Percentiles rank a stretch among this genome's conserved stretches.
These are phyloP conservation scores for Alectoria sarmentosa DNA, from an alignment of 495 filamentous ascomycete genomes.

Conservation along the genomic window DNA sequence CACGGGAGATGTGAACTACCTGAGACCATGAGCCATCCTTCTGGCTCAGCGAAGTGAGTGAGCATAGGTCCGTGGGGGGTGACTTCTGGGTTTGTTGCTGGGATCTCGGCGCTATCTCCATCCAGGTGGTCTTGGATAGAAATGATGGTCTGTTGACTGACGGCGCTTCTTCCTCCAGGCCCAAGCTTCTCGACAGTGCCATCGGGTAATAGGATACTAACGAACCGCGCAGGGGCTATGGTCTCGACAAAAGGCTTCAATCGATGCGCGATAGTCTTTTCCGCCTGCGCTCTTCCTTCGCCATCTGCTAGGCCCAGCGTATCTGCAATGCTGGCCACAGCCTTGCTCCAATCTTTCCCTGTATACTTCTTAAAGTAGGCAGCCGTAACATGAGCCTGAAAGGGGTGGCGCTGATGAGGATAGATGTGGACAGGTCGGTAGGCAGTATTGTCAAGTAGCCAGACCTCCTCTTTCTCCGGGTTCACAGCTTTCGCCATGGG, in stretches of 20 bases:
- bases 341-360: constrained; percentile 54
- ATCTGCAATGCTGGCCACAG: constrained; percentile 64
- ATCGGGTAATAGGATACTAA: constrained; percentile 49
- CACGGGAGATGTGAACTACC: constrained; percentile 36
- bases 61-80: constrained; percentile 47
- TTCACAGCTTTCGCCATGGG: constrained; percentile 37
- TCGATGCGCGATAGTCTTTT: constrained; percentile 58
- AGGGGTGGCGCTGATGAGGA: constrained; percentile 35
- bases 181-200: constrained; percentile 38
- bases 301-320: constrained; percentile 57
- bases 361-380: constrained; percentile 69
- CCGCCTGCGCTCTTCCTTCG: constrained; percentile 51
- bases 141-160: constrained; percentile 20
- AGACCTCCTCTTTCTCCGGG: constrained; percentile 57
- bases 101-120: constrained; percentile 37
- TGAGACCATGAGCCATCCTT: constrained; percentile 84
- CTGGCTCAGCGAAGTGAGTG: constrained; percentile 65
- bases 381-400: constrained; percentile 74
- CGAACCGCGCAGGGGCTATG: constrained; percentile 58
- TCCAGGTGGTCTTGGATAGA: constrained; percentile 24
- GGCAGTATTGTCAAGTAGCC: constrained; percentile 88
- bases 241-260: constrained; percentile 70
- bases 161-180: constrained; percentile 31
- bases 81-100: constrained; percentile 34
- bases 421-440: constrained; percentile 42